phyloP scores from a whole-genome alignment of 768 basidiomycete genomes.

The Phaeotremella fagi region DNA sequence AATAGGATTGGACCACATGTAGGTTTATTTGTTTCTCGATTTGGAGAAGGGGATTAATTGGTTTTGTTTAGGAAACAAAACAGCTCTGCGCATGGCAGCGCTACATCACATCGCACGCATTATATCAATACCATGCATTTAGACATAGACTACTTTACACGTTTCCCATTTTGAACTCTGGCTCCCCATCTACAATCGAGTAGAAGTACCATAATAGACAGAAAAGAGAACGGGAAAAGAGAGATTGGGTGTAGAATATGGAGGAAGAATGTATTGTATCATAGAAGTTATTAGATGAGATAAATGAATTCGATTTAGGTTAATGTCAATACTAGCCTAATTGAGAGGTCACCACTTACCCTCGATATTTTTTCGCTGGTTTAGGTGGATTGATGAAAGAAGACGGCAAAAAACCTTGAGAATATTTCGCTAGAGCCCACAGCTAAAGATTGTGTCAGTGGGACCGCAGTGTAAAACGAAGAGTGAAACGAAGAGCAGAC shows the following conservation, averaged over 20 bases:
- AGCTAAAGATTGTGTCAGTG: slow-evolving; percentile 12
- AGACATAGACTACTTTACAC: slow-evolving; percentile 13
- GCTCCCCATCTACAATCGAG: slow-evolving; percentile 34
- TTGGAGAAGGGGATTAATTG: no score
- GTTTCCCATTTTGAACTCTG: slow-evolving; percentile 36
- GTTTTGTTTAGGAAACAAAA: no score
- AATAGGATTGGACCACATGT: slow-evolving; percentile 1
- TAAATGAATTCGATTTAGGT: no score
- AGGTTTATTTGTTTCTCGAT: no score
- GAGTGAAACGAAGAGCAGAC: not conserved
- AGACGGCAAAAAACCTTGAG: slow-evolving; percentile 23
- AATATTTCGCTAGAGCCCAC: slow-evolving; percentile 38
- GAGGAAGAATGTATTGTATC: no score
- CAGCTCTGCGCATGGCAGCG: no score
- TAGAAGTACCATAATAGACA: not conserved
- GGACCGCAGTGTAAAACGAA: not conserved
- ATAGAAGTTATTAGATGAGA: no score
- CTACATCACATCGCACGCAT: no score
- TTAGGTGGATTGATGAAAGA: slow-evolving; percentile 24
- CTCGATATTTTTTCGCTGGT: slow-evolving; percentile 36
- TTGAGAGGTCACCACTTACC: slow-evolving; percentile 23
- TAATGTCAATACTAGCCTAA: no score
- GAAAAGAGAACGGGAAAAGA: slow-evolving; percentile 1
- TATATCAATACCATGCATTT: no score
- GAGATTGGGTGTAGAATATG: no score